Evolutionary conservation across 2,329 filamentous ascomycete genomes (phyloP), one percentile per base, ranked within the genome.

Genomic region (Alternaria ethzedia): DNA sequence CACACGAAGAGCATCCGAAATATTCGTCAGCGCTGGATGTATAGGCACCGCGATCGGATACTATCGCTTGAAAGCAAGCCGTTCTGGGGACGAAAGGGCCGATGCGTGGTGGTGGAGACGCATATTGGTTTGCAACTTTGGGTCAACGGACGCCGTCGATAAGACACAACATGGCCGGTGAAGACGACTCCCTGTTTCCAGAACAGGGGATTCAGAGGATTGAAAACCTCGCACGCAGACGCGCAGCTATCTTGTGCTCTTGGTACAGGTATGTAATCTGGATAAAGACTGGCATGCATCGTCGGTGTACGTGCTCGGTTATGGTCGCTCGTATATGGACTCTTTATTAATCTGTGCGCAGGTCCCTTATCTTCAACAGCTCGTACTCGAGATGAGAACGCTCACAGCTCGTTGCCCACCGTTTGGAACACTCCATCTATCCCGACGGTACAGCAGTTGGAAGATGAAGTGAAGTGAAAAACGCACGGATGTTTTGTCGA

Each of bases 391-490:
- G n/a, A 54, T 57, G 25, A 61, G 46, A 41, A 58, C 32, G 23
- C 56, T 57, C 50, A 41, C 30, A 23, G 57, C 56, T 61, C 20
- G 45, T 36, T 30, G 17, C 51, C 43, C 23, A 51, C 13, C 26
- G 20, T 49, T 46, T 46, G 50, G 54, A 36, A 26, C 25, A 28
- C 28, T 49, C 41, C 54, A 55, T 49, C 59, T 54, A 46, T 63
- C 56, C 59, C 59, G 47, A 61, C 54, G 55, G 54, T 50, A 70
- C 47, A 44, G 54, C 32, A 61, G n/a, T 41, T 15, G 43, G 54
- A 59, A 63, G 56, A 67, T 65, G 68, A 67, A 64, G 65, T 73
- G 73, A 73, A 55, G 71, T 71, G 68, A 62, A 58, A 58, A 55
- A 52, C 32, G 56, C 60, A 60, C 57, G 69, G 68, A 71, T 67